Evolutionary conservation across 352 stramenopile species (phyloP).

Genomic region (Phytophthora podocarpi): DNA sequence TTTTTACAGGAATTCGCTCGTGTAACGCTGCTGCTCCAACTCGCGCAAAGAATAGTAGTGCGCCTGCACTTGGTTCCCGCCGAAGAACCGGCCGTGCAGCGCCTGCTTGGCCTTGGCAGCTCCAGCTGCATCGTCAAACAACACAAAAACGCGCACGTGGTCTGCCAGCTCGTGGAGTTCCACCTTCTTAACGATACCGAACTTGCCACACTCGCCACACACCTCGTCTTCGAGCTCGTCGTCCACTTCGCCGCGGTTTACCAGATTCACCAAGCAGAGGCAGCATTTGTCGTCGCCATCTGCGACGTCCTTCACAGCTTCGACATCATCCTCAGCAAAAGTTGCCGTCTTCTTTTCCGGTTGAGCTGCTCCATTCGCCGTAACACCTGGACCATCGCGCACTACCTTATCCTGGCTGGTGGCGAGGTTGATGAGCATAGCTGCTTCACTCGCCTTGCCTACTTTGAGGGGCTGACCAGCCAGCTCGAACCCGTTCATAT

Average conservation of each 20-base stretch:
- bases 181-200: constrained; percentile 60
- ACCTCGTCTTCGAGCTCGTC: constrained; percentile 75
- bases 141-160: constrained; percentile 82
- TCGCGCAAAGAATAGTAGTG: constrained; percentile 63
- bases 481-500: constrained; percentile 85
- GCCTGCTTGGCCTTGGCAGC: constrained; percentile 58
- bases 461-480: constrained; percentile 78
- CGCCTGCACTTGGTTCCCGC: constrained; percentile 73
- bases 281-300: constrained; percentile 52
- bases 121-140: constrained; percentile 56
- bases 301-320: constrained; percentile 54
- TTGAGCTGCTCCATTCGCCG: not conserved
- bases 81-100: constrained; percentile 79
- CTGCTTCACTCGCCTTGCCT: constrained; percentile 72
- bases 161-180: constrained; percentile 64
- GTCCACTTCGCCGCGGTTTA: constrained; percentile 73
- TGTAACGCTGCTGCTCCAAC: constrained; percentile 52
- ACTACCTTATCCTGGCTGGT: constrained; percentile 74
- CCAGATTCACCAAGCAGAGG: constrained; percentile 76
- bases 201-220: constrained; percentile 65
- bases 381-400: constrained; percentile 26
- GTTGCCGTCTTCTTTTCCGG: constrained; percentile 31
- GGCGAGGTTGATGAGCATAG: constrained; percentile 70
- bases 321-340: constrained; percentile 65
- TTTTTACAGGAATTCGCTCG: constrained; percentile 56